These are phyloP conservation scores for Dothistroma pini DNA, from an alignment of 2,329 filamentous ascomycete species.

Conservation along the genomic window DNA sequence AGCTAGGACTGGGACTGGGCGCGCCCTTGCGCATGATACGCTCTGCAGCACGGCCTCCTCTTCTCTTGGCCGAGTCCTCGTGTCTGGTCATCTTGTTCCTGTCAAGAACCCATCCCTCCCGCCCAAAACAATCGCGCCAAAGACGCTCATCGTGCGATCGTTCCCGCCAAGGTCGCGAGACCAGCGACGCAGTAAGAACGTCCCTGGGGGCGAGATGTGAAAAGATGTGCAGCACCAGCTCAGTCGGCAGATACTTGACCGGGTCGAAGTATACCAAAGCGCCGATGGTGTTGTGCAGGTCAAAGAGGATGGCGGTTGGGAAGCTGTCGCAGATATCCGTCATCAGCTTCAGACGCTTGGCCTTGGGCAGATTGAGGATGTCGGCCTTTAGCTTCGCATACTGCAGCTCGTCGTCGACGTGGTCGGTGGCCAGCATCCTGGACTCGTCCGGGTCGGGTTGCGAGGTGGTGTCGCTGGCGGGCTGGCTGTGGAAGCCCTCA, in stretches of 20 bases:
- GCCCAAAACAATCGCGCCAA: constrained; percentile 78
- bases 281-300: constrained; percentile 45
- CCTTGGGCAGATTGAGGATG: constrained; percentile 2
- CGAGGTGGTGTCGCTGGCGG: constrained; percentile 39
- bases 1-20: constrained; percentile 55
- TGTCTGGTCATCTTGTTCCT: constrained; percentile 24
- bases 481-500: constrained; percentile 80
- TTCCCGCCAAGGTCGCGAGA: constrained; percentile 77
- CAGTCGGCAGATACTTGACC: constrained; percentile 75
- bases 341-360: constrained; percentile 8
- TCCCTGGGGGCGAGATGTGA: constrained; percentile 79
- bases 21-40: constrained; percentile 49
- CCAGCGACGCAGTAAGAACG: constrained; percentile 71
- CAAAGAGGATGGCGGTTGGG: constrained; percentile 15
- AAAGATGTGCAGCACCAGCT: constrained; percentile 87
- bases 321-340: constrained; percentile 17
- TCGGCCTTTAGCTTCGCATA: neutral
- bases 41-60: constrained; percentile 17
- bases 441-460: constrained; percentile 40
- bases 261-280: constrained; percentile 80
- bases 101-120: constrained; percentile 70
- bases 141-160: constrained; percentile 78
- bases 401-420: neutral
- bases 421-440: constrained; percentile 2
- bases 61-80: constrained; percentile 19